Evolutionary conservation across 1,284 basidiomycete genomes (phyloP).

Genomic region (Boletellus deceptivus): DNA sequence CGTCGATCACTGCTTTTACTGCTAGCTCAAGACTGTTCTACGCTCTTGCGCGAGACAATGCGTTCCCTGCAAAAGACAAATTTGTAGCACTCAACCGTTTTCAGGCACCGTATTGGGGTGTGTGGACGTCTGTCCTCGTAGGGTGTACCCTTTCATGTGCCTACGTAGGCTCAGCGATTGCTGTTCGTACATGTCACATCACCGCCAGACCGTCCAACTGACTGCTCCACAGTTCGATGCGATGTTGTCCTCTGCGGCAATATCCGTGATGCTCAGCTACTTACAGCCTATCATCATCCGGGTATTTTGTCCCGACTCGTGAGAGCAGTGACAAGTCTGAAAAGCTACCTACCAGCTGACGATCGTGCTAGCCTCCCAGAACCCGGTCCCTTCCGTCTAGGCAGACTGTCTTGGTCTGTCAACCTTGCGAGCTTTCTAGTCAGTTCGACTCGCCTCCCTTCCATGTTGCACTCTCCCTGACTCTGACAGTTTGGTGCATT

Average conservation of each 20-base stretch:
- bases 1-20: constrained; percentile 58
- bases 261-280: constrained; percentile 60
- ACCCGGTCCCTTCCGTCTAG: constrained; percentile 45
- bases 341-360: not conserved
- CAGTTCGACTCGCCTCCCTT: constrained; percentile 13
- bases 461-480: not conserved
- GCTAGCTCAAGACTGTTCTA: constrained; percentile 58
- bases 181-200: constrained; percentile 36
- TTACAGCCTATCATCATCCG: constrained; percentile 57
- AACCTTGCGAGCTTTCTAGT: constrained; percentile 50
- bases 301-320: constrained; percentile 58
- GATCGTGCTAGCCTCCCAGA: constrained; percentile 38
- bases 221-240: constrained; percentile 47
- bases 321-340: constrained; percentile 15
- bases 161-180: constrained; percentile 56
- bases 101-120: constrained; percentile 56
- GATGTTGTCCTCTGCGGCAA: constrained; percentile 54
- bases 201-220: not conserved
- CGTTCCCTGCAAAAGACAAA: constrained; percentile 43
- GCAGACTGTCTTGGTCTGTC: constrained; percentile 48
- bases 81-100: constrained; percentile 53
- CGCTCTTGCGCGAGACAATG: constrained; percentile 54
- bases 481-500: not conserved
- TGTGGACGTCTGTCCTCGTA: constrained; percentile 54
- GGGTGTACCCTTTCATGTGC: constrained; percentile 57